Percentiles rank a stretch among this genome's conserved stretches.
phyloP scores from a whole-genome alignment of 345 rosid genomes.

The Eucalyptus coolabah region DNA sequence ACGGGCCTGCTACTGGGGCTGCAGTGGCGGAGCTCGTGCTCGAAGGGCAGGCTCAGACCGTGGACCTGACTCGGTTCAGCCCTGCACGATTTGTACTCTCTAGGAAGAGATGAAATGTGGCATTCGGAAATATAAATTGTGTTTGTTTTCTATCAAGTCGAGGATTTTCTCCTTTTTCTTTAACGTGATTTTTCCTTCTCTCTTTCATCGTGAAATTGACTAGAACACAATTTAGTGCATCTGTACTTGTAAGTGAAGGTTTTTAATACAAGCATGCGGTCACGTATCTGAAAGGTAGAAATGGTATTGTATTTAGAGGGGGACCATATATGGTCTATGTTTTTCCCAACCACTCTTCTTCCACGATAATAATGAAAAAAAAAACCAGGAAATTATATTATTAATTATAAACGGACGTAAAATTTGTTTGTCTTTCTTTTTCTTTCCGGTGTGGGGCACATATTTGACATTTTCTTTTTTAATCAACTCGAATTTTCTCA shows the following conservation, averaged over 20 bases:
- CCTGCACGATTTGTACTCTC: conserved; percentile 45
- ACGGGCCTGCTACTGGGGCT: conserved; percentile 87
- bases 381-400: not conserved
- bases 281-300: not conserved
- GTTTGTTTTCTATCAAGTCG: not conserved
- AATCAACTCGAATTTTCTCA: not conserved
- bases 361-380: not conserved
- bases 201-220: not conserved
- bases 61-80: conserved; percentile 62
- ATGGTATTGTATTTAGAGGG: not conserved
- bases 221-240: not conserved
- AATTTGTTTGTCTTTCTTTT: not conserved
- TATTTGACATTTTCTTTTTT: not conserved
- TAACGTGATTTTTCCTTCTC: not conserved
- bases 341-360: not conserved
- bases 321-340: not conserved
- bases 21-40: conserved; percentile 74
- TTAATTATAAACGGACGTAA: not conserved
- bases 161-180: not conserved
- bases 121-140: not conserved
- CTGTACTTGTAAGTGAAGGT: not conserved
- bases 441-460: not conserved
- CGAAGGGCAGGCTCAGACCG: conserved; percentile 44
- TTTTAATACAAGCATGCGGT: not conserved
- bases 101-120: not conserved